Evolutionary conservation across 2,329 filamentous ascomycete species (phyloP).

Genomic region (Dendrostoma leiphaemia): DNA sequence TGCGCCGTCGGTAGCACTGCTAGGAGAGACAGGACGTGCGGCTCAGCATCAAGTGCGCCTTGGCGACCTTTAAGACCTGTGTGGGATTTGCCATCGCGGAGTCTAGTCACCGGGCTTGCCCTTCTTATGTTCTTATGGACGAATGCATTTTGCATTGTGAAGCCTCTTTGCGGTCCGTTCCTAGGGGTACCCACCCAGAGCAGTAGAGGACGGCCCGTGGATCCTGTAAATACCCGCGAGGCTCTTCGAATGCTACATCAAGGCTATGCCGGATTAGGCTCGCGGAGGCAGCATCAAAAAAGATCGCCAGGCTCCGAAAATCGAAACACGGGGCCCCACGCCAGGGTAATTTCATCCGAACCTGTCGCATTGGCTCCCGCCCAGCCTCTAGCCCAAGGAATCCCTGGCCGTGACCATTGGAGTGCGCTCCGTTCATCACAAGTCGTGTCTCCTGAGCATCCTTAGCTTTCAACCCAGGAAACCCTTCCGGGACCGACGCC

Average conservation of each 20-base stretch:
- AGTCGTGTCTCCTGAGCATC: background rate
- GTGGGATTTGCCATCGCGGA: background rate
- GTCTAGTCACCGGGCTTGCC: background rate
- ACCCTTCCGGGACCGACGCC: no score
- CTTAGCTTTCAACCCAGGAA: no score
- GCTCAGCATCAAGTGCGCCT: background rate
- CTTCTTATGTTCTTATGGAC: background rate
- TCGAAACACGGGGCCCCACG: background rate
- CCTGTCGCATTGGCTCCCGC: background rate
- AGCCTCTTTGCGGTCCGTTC: background rate
- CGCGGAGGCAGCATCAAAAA: conserved; percentile 1
- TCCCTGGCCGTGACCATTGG: background rate
- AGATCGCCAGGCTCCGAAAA: background rate
- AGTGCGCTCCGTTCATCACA: background rate
- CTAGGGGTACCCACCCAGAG: no score
- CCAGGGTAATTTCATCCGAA: background rate
- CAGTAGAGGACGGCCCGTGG: background rate
- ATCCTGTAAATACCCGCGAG: no score
- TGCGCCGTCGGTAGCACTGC: background rate
- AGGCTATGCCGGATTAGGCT: conserved; percentile 9
- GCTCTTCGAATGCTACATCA: background rate
- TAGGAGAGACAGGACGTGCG: background rate
- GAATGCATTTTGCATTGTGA: background rate
- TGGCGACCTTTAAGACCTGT: background rate
- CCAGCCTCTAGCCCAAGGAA: background rate